These are phyloP conservation scores for Rutstroemia sp. DNA, from an alignment of 2,329 filamentous ascomycete species.

Conservation along the genomic window DNA sequence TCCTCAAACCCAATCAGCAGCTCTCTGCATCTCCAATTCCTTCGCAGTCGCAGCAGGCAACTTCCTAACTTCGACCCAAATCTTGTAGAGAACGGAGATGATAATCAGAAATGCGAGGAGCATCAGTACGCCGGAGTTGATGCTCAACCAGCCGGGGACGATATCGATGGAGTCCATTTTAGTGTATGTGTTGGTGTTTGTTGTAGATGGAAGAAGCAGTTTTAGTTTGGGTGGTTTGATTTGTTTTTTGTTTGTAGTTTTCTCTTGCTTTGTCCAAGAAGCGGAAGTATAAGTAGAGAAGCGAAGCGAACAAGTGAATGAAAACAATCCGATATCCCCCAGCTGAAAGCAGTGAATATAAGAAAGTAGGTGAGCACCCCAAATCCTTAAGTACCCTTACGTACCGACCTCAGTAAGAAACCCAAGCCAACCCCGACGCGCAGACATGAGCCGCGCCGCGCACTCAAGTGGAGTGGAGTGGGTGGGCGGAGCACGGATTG, in stretches of 20 bases:
- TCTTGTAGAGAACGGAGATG: not conserved
- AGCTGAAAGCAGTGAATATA: no score
- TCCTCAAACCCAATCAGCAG: not conserved
- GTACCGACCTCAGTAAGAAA: no score
- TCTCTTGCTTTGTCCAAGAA: not conserved
- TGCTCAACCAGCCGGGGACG: constrained; percentile 1
- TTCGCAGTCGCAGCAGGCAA: not conserved
- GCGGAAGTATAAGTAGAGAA: not conserved
- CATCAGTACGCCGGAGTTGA: constrained; percentile 1
- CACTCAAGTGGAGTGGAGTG: no score
- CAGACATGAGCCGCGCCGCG: no score
- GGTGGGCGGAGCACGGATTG: no score
- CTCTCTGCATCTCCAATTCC: constrained; percentile 1
- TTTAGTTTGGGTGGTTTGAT: no score
- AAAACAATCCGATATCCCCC: no score
- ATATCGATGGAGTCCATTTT: constrained; percentile 8
- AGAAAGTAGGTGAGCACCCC: no score
- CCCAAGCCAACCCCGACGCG: no score
- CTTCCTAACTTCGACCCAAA: not conserved
- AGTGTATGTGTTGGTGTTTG: not conserved
- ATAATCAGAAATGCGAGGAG: constrained; percentile 4
- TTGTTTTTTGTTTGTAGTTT: not conserved
- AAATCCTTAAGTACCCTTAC: no score
- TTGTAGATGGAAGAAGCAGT: not conserved
- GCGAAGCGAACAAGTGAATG: not conserved